Evolutionary conservation across 257 asterid species (phyloP).

Genomic region (Capsicum rhomboideum): DNA sequence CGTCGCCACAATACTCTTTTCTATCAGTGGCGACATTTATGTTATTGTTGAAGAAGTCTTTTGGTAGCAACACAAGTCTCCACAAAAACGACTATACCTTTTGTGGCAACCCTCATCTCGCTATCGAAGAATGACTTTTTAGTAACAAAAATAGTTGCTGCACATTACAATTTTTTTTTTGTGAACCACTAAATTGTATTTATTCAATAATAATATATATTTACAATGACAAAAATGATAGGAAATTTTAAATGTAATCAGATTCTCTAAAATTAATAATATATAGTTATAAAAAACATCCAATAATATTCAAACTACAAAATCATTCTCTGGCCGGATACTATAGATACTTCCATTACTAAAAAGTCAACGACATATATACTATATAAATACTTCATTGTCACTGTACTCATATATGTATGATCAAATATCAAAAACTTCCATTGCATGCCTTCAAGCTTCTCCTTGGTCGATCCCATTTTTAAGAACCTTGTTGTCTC

Average conservation of each 20-base stretch:
- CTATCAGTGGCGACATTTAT: no score
- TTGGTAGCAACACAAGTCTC: no score
- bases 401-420: background rate
- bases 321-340: background rate
- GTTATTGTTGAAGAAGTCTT: no score
- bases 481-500: background rate
- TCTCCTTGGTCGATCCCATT: background rate
- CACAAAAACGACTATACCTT: background rate
- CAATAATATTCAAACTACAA: no score
- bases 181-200: background rate
- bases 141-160: background rate
- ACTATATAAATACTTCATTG: background rate
- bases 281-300: background rate
- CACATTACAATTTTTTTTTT: no score
- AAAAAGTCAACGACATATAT: background rate
- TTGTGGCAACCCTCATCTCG: background rate
- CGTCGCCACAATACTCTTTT: no score
- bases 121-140: background rate
- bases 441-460: background rate
- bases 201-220: no score
- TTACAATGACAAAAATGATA: background rate
- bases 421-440: background rate
- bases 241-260: background rate
- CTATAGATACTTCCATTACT: background rate
- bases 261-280: background rate